Conservation (phyloP, 805 yeast genomes). For the Zygosaccharomyces pseudorouxii region DNA sequence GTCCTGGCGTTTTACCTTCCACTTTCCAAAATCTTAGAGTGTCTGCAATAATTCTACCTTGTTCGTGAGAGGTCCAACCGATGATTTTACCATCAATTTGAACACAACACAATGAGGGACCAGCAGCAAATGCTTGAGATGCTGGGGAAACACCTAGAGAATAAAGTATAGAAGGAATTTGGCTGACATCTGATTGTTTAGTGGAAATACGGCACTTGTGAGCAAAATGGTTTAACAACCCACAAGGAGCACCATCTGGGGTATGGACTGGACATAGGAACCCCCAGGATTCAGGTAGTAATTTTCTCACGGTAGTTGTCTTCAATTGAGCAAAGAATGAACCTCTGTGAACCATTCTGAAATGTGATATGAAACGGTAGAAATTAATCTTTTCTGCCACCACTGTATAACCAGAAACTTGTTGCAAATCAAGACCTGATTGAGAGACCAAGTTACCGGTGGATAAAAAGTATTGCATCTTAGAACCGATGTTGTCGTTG, state of each 20-base stretch:
- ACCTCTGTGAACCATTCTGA: constrained; percentile 99
- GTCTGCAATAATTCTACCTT: constrained; percentile 81
- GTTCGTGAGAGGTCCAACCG: constrained; percentile 92
- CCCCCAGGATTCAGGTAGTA: constrained; percentile 98
- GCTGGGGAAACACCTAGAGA: constrained; percentile 79
- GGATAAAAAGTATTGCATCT: constrained; percentile 87
- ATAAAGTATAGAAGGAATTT: constrained; percentile 60
- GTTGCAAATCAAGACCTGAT: constrained; percentile 96
- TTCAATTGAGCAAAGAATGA: constrained; percentile 97
- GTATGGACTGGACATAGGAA: constrained; percentile 98
- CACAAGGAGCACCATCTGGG: constrained; percentile 99
- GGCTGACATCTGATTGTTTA: constrained; percentile 62
- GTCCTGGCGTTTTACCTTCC: constrained; percentile 58
- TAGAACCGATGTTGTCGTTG: constrained; percentile 92
- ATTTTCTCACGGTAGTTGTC: constrained; percentile 93
- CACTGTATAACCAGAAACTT: constrained; percentile 95
- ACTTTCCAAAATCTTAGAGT: constrained; percentile 92
- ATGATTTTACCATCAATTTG: constrained; percentile 89
- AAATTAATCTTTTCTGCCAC: constrained; percentile 98
- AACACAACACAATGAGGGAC: constrained; percentile 83
- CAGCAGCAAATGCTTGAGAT: constrained; percentile 69
- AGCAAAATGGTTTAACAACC: constrained; percentile 91
- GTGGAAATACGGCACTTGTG: constrained; percentile 92
- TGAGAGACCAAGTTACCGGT: constrained; percentile 97
- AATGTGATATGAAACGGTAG: constrained; percentile 95